These are phyloP conservation scores for Lentinula detonsa DNA, from an alignment of 768 basidiomycete species.

Conservation along the genomic window DNA sequence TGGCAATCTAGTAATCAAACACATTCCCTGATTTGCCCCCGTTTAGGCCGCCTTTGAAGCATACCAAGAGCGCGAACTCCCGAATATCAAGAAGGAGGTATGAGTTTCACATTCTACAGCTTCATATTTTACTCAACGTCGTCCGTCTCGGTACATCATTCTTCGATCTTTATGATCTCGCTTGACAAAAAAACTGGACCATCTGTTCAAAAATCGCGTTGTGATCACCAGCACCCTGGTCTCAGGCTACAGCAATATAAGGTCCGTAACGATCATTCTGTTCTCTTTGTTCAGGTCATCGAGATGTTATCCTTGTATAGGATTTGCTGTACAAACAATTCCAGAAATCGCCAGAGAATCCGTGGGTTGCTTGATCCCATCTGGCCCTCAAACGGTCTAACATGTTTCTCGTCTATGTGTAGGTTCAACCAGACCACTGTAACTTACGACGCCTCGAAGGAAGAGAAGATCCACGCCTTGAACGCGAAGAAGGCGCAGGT, in stretches of 20 bases:
- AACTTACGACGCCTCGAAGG: slow-evolving; percentile 82
- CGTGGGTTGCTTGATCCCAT: slow-evolving; percentile 44
- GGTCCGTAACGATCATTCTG: slow-evolving; percentile 27
- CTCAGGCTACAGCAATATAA: slow-evolving; percentile 88
- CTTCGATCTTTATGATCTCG: not conserved
- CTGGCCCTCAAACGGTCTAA: not conserved
- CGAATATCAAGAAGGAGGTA: slow-evolving; percentile 71
- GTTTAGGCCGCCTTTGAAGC: slow-evolving; percentile 80
- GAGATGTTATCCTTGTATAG: slow-evolving; percentile 24
- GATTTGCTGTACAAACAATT: slow-evolving; percentile 91
- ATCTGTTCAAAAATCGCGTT: slow-evolving; percentile 9
- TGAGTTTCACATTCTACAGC: slow-evolving; percentile 13
- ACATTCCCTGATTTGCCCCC: not conserved
- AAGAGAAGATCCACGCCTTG: slow-evolving; percentile 75
- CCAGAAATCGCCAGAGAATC: slow-evolving; percentile 94
- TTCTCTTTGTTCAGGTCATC: not conserved
- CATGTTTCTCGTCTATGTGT: not conserved
- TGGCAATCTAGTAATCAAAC: not conserved
- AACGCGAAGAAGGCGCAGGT: slow-evolving; percentile 60
- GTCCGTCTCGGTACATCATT: not conserved
- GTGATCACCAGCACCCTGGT: slow-evolving; percentile 65
- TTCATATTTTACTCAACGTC: not conserved
- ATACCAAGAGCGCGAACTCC: slow-evolving; percentile 83
- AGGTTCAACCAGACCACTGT: slow-evolving; percentile 84
- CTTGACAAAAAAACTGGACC: not conserved